These are phyloP conservation scores for Biancaea sappan DNA, from an alignment of 306 rosid genomes.

Conservation along the genomic window DNA sequence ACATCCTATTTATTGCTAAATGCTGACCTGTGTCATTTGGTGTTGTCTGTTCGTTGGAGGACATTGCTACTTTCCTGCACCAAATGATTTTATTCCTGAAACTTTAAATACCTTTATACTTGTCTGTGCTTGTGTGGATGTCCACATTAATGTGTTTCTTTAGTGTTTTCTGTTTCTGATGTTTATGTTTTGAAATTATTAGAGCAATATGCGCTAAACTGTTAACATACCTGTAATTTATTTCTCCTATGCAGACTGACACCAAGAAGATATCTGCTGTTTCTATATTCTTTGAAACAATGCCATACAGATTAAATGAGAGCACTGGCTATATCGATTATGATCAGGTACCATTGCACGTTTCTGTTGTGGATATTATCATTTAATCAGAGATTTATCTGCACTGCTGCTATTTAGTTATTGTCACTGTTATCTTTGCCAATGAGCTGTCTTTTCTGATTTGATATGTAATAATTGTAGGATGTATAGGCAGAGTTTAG, in stretches of 20 bases:
- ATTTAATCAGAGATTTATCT: conserved; percentile 26
- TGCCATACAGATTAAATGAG: conserved; percentile 87
- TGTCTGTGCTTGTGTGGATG: background rate
- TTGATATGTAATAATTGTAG: conserved; percentile 25
- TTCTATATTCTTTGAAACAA: conserved; percentile 85
- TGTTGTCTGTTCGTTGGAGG: background rate
- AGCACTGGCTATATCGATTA: conserved; percentile 94
- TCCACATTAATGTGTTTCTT: background rate
- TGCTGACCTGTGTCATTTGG: conserved; percentile 1
- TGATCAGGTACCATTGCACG: conserved; percentile 69
- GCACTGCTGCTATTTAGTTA: conserved; percentile 28
- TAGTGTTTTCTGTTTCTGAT: conserved; percentile 4
- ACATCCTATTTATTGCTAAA: background rate
- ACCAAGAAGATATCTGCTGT: conserved; percentile 96
- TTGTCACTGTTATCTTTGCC: conserved; percentile 7
- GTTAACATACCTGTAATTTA: conserved; percentile 11
- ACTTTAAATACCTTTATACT: conserved; percentile 3
- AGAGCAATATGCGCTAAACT: conserved; percentile 1
- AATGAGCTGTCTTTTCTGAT: conserved; percentile 1
- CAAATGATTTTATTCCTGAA: conserved; percentile 13
- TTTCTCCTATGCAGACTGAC: conserved; percentile 70
- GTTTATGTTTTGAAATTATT: conserved; percentile 6
- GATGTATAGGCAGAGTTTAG: conserved; percentile 7
- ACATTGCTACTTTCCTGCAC: background rate
- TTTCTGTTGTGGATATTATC: conserved; percentile 27